Percentiles rank a stretch among this genome's conserved stretches.
phyloP scores from a whole-genome alignment of 1,284 basidiomycete genomes.

The Moesziomyces sp. region DNA sequence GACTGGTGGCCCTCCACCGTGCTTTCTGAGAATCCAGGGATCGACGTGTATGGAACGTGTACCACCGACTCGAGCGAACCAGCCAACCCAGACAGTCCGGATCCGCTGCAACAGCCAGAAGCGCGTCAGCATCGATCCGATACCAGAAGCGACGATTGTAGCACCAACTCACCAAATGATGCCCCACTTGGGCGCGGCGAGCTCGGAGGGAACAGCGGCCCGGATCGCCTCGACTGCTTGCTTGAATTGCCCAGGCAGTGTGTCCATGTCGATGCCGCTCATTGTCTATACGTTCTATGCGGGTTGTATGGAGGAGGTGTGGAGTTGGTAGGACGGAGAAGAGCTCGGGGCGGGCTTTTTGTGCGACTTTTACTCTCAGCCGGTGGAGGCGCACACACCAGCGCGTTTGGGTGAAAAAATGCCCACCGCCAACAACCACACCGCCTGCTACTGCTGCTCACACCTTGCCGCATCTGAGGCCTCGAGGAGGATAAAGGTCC shows the following conservation, averaged over 20 bases:
- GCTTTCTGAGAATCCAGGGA: conserved; percentile 48
- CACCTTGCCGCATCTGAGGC: no score
- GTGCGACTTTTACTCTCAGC: no score
- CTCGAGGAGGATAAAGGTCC: no score
- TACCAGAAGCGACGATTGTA: neutral
- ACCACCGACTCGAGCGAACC: conserved; percentile 34
- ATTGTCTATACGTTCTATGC: neutral
- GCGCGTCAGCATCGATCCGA: neutral
- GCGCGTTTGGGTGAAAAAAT: no score
- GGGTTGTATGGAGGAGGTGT: neutral
- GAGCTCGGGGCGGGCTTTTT: no score
- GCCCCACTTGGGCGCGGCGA: conserved; percentile 52
- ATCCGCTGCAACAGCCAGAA: conserved; percentile 28
- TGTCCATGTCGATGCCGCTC: conserved; percentile 5
- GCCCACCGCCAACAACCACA: no score
- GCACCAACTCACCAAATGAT: conserved; percentile 49
- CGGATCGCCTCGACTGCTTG: conserved; percentile 47
- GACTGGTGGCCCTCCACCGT: conserved; percentile 81
- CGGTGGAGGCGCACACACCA: no score
- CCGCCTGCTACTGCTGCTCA: no score
- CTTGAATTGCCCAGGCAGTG: conserved; percentile 40
- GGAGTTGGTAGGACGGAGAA: no score
- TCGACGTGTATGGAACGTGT: conserved; percentile 47
- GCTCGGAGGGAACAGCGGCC: conserved; percentile 19
- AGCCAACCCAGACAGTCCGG: conserved; percentile 48